Conservation (phyloP, 208 protist species). For the Crithidia sp. region DNA sequence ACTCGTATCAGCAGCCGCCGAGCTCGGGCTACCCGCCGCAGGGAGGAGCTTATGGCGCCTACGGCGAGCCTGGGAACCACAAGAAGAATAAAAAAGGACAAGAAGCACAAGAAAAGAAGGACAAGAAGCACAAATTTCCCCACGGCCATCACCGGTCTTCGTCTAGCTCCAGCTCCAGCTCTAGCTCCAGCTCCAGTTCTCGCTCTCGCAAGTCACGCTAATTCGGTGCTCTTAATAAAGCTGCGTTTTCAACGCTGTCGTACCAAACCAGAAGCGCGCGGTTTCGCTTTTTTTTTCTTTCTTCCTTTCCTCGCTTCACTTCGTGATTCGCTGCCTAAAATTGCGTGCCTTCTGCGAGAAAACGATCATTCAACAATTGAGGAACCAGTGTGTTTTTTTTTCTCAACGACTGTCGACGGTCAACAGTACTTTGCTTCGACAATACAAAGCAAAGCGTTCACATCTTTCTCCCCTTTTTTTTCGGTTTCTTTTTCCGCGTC, state of each 20-base stretch:
- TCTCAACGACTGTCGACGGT: no score
- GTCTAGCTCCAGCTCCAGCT: constrained; percentile 8
- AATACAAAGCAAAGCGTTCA: no score
- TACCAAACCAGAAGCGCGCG: no score
- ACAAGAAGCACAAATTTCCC: constrained; percentile 21
- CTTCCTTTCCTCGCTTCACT: constrained; percentile 1
- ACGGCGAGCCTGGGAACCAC: constrained; percentile 1
- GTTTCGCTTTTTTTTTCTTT: constrained; percentile 8
- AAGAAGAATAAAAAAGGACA: constrained; percentile 5
- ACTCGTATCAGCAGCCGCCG: not conserved
- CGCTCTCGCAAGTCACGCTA: constrained; percentile 10
- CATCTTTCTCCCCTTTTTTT: no score
- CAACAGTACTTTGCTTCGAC: no score
- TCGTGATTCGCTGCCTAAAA: not conserved
- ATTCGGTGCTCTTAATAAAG: not conserved
- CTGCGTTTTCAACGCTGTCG: not conserved
- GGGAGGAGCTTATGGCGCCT: not conserved
- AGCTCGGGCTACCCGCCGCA: not conserved
- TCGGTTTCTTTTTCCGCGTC: no score
- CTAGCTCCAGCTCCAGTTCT: constrained; percentile 16
- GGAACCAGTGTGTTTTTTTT: no score
- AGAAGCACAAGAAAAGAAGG: constrained; percentile 9
- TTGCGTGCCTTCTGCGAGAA: no score
- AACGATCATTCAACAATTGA: no score
- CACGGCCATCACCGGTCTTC: constrained; percentile 2